Percentiles rank a stretch among this genome's conserved stretches.
Conservation (phyloP, 2,329 filamentous ascomycete species). For the Juglanconis juglandina region DNA sequence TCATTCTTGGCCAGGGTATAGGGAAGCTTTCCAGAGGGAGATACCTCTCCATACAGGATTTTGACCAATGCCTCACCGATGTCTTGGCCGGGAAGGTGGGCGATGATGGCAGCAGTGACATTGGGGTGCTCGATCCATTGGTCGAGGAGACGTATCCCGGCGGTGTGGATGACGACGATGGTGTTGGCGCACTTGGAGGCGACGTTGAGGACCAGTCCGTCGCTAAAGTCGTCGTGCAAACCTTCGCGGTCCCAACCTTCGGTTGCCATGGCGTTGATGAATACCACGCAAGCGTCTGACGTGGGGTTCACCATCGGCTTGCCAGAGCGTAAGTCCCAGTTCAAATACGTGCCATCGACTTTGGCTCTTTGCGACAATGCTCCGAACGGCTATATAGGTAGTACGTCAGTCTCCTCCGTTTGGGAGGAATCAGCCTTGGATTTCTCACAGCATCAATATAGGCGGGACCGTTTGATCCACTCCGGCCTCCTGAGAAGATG, state of each 20-base stretch:
- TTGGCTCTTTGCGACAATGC: conserved; percentile 54
- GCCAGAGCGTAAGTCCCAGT: conserved; percentile 50
- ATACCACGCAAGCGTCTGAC: conserved; percentile 62
- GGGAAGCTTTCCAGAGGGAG: conserved; percentile 55
- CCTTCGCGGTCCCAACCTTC: conserved; percentile 69
- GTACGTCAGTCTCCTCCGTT: conserved; percentile 8
- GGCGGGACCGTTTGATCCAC: conserved; percentile 46
- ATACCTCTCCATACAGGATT: conserved; percentile 55
- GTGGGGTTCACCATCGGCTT: conserved; percentile 43
- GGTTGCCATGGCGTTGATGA: conserved; percentile 68
- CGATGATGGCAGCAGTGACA: conserved; percentile 60
- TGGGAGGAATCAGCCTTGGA: conserved; percentile 20
- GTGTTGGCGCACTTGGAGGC: conserved; percentile 60
- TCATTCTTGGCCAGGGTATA: conserved; percentile 58
- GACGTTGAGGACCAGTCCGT: conserved; percentile 56
- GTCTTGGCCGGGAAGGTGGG: conserved; percentile 65
- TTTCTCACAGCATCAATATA: conserved; percentile 46
- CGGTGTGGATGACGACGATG: conserved; percentile 61
- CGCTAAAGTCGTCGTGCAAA: conserved; percentile 66
- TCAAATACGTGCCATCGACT: conserved; percentile 54
- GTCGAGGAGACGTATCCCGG: conserved; percentile 59
- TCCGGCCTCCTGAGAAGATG: conserved; percentile 49
- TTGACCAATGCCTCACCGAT: conserved; percentile 54
- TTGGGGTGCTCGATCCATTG: conserved; percentile 64
- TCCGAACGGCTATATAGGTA: conserved; percentile 44